phyloP scores from a whole-genome alignment of 768 basidiomycete genomes.

The Boletus reticulatus region DNA sequence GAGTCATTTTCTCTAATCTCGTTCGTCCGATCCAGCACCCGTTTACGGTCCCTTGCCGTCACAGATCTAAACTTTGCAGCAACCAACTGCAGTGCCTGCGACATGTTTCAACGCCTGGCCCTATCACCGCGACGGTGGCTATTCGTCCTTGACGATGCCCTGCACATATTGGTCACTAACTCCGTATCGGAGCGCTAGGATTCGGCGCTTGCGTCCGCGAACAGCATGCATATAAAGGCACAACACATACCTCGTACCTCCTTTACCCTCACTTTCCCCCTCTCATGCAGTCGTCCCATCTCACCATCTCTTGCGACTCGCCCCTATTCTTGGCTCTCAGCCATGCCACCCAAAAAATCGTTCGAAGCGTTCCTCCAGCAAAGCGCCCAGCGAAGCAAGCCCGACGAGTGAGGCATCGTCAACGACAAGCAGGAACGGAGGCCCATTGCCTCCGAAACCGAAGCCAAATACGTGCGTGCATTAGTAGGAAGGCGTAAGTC shows the following conservation, averaged over 20 bases:
- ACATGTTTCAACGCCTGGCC: constrained; percentile 34
- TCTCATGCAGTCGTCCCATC: constrained; percentile 46
- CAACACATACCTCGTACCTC: background rate
- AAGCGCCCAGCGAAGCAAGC: no score
- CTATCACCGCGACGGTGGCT: constrained; percentile 35
- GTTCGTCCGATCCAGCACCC: constrained; percentile 18
- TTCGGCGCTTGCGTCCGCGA: constrained; percentile 13
- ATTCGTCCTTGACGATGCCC: constrained; percentile 26
- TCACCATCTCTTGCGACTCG: no score
- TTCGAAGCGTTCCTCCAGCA: no score
- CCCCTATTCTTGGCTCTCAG: no score
- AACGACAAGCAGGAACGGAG: no score
- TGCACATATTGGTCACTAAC: constrained; percentile 27
- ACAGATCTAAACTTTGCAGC: constrained; percentile 26
- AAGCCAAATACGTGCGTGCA: no score
- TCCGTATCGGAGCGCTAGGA: constrained; percentile 30
- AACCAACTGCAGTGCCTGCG: constrained; percentile 31
- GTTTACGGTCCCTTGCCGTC: constrained; percentile 29
- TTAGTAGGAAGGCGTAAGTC: no score
- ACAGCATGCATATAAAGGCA: constrained; percentile 34
- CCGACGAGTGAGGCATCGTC: no score
- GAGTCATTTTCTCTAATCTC: constrained; percentile 23
- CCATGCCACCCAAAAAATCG: no score
- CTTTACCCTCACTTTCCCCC: constrained; percentile 5
- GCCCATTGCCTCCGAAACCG: no score